Evolutionary conservation across 225 moss, liverwort and hornwort genomes (phyloP), one percentile per base, ranked within the genome.

Genomic region (Marchantia polymorpha): DNA sequence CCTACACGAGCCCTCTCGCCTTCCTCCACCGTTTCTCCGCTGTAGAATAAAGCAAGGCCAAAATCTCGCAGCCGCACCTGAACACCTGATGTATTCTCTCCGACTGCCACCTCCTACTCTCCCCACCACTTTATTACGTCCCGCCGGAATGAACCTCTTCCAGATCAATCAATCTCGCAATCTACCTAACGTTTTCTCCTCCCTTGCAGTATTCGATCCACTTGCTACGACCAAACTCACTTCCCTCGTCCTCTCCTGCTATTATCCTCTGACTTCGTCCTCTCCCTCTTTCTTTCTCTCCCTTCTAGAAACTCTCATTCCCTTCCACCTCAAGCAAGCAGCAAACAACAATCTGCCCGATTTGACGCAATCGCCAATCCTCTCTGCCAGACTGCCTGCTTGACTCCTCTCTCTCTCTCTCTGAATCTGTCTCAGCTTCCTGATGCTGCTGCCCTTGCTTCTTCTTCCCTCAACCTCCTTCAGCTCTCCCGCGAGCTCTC

Each of bases 311-410:
- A 0, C 56, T 22, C 27, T 55, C 55, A n/a, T 30, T 53, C 55
- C 52, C 46, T 46, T 46, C 72, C 10, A 22, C 19, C 68, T 4
- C 68, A 31, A 50, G 39, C 69, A 61, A 72, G 72, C 69, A 72
- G 50, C 71, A 71, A 78, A 74, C 71, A 71, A 71, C 71, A 51
- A 51, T 73, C 72, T 13, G 26, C 25, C 72, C 64, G 73, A 71
- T 71, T 19, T 71, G n/a, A 51, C 51, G 50, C 31, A 71, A 50
- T 55, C 73, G 73, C 54, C 27, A 51, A 54, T 53, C 73, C 10
- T 51, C 52, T 73, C 54, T 54, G 59, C 19, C 16, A 46, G 59
- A 29, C 20, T 30, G 77, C 77, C 25, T 23, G 63, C 64, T 64
- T 22, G 26, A 23, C 64, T 63, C 48, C n/a, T 73, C 50, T 71